These are phyloP conservation scores for Calonectria crousiana DNA, from an alignment of 2,329 filamentous ascomycete genomes.

Conservation along the genomic window DNA sequence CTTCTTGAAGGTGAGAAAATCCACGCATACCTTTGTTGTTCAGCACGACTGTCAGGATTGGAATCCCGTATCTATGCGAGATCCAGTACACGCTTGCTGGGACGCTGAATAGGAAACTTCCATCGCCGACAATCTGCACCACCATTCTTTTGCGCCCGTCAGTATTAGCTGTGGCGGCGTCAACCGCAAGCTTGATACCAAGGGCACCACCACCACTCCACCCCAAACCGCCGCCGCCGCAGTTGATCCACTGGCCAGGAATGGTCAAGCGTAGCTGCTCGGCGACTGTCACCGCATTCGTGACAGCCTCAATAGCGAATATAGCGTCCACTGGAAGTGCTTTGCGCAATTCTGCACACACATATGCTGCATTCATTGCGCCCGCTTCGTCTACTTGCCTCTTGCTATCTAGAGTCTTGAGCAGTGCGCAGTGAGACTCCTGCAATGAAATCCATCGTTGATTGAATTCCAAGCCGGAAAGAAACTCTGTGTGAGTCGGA, in stretches of 20 bases:
- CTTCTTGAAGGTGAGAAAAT: neutral
- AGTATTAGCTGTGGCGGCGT: conserved; percentile 45
- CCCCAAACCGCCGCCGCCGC: conserved; percentile 81
- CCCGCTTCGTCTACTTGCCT: conserved; percentile 49
- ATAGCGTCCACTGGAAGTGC: conserved; percentile 65
- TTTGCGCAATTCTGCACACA: conserved; percentile 43
- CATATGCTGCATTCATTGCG: neutral
- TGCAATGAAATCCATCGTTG: neutral
- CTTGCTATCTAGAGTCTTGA: conserved; percentile 69
- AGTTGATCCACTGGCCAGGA: conserved; percentile 82
- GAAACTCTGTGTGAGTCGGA: conserved; percentile 62
- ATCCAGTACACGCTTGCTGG: conserved; percentile 68
- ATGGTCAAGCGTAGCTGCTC: conserved; percentile 76
- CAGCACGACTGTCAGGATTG: conserved; percentile 64
- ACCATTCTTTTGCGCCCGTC: conserved; percentile 59
- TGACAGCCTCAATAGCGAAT: conserved; percentile 82
- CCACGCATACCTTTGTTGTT: conserved; percentile 62
- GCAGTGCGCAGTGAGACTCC: neutral
- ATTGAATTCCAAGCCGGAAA: conserved; percentile 52
- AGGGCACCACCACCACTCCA: conserved; percentile 82
- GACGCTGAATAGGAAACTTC: conserved; percentile 64
- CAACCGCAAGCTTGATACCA: conserved; percentile 78
- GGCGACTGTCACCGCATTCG: conserved; percentile 72
- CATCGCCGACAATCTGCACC: conserved; percentile 66
- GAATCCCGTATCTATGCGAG: conserved; percentile 62